Base-by-base conservation (phyloP, 1,284 basidiomycete species). In the Lignosus rhinocerotis region DNA sequence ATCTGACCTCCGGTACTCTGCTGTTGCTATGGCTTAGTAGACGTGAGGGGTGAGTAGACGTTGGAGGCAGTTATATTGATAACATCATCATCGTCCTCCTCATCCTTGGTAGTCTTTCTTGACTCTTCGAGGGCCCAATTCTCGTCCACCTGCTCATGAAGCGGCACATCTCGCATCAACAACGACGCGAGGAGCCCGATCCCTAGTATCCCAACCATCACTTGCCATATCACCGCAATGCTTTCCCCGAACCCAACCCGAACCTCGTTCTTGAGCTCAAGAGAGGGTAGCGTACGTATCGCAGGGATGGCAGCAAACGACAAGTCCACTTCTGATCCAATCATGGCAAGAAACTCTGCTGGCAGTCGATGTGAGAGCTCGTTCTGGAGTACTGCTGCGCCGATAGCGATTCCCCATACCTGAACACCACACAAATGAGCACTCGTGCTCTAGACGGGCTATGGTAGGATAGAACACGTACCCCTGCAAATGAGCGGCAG, bases 401-500 rank as follows among this genome's bases (percentile, higher is more conserved):
- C 61, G 16, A 63, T 56, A 41, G 58, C 51, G 54, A 63, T 55
- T 32, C 65, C 63, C 63, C 65, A 66, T 34, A 51, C 61, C 61
- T 66, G 41, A 14, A 6, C 6, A n/a, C n/a, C 16, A 6, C 16
- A 19, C n/a, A 43, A 6, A 19, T 8, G n/a, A 17, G 10, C n/a
- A 17, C 10, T 7, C 1, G 41, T 21, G n/a, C 41, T 25, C 2
- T 25, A 25, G 25, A 21, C 12, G 39, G 17, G 39, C 12, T 17
- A 16, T 16, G 12, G 11, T 8, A 17, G n/a, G 16, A 8, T 14
- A 17, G n/a, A 17, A 33, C 36, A 48, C 56, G 16, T 14, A 60
- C 63, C 59, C 66, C 64, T 2, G 68, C 67, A 51, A 72, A 73
- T n/a, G 66, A 55, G 41, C 72, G 72, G 9, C 67, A 46, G 65